Evolutionary conservation across 2,329 filamentous ascomycete species (phyloP).

Genomic region (Cladobotryum protrusum): DNA sequence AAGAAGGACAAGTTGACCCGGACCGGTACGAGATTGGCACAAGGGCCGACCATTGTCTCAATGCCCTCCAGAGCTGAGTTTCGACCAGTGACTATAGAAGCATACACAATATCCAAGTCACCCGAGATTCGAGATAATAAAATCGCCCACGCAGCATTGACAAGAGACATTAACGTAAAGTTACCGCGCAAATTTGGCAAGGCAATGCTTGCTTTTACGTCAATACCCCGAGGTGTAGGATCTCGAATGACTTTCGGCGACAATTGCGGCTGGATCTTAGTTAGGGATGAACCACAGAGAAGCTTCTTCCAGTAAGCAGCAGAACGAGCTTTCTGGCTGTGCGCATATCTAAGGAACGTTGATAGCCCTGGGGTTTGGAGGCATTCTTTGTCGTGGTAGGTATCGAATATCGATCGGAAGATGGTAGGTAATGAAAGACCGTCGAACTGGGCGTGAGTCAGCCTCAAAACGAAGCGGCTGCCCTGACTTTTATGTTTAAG

Average conservation of each 20-base stretch:
- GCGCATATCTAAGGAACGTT: constrained; percentile 3
- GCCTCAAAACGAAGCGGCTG: constrained; percentile 15
- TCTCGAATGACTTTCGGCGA: not conserved
- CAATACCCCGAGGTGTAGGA: not conserved
- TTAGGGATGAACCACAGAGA: constrained; percentile 29
- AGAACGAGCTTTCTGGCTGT: not conserved
- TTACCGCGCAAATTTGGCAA: constrained; percentile 5
- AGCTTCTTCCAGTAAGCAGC: constrained; percentile 38
- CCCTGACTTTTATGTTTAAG: constrained; percentile 14
- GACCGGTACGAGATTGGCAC: constrained; percentile 35
- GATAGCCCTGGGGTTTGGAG: constrained; percentile 19
- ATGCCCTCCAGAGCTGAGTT: constrained; percentile 30
- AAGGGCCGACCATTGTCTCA: constrained; percentile 31
- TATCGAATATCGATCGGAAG: constrained; percentile 29
- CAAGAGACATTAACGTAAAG: constrained; percentile 25
- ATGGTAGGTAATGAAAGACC: constrained; percentile 38
- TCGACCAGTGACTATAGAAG: constrained; percentile 33
- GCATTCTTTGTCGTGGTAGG: constrained; percentile 26
- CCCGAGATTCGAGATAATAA: constrained; percentile 30
- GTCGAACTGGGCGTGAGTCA: constrained; percentile 45
- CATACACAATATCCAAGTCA: constrained; percentile 33
- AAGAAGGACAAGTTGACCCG: constrained; percentile 25
- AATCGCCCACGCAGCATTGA: constrained; percentile 36
- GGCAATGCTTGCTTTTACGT: not conserved
- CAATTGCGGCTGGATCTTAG: constrained; percentile 13